Conservation (phyloP, 306 rosid genomes). For the Cucumis cinereus region DNA sequence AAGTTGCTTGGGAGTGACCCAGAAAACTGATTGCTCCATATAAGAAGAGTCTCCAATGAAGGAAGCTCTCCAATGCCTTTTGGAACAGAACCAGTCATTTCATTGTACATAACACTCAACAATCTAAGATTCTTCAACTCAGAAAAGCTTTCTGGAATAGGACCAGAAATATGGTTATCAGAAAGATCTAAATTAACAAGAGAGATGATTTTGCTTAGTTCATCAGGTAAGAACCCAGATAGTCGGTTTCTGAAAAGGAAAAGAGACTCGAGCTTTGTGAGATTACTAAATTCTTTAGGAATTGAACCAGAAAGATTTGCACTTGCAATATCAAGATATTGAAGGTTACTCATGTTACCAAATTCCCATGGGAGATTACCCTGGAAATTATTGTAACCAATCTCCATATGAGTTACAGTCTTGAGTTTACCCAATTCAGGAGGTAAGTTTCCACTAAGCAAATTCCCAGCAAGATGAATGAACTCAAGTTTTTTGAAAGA, state of each 20-base stretch:
- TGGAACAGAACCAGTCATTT: constrained; percentile 66
- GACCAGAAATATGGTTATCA: constrained; percentile 63
- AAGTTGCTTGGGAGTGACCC: constrained; percentile 59
- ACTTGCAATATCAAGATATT: constrained; percentile 78
- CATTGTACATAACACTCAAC: constrained; percentile 76
- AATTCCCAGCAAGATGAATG: constrained; percentile 77
- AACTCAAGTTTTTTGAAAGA: constrained; percentile 65
- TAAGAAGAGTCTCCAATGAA: constrained; percentile 70
- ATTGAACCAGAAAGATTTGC: constrained; percentile 68
- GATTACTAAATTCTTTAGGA: constrained; percentile 61
- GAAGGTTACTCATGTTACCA: constrained; percentile 71
- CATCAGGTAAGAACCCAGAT: constrained; percentile 52
- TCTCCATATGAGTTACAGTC: constrained; percentile 82
- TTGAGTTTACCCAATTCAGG: constrained; percentile 68
- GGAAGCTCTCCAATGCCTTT: constrained; percentile 59
- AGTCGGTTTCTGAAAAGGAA: constrained; percentile 77
- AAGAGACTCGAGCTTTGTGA: constrained; percentile 53
- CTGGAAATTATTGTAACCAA: constrained; percentile 62
- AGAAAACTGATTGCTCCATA: constrained; percentile 67
- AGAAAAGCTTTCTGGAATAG: constrained; percentile 64
- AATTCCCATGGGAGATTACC: constrained; percentile 58
- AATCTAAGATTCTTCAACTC: constrained; percentile 53
- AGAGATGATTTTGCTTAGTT: constrained; percentile 33
- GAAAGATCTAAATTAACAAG: constrained; percentile 73
- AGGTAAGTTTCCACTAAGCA: constrained; percentile 60